A percentile compares a stretch with the other conserved stretches of the same genome.
Evolutionary conservation across 441 rosid genomes (phyloP).

Genomic region (Adansonia madagascariensis): DNA sequence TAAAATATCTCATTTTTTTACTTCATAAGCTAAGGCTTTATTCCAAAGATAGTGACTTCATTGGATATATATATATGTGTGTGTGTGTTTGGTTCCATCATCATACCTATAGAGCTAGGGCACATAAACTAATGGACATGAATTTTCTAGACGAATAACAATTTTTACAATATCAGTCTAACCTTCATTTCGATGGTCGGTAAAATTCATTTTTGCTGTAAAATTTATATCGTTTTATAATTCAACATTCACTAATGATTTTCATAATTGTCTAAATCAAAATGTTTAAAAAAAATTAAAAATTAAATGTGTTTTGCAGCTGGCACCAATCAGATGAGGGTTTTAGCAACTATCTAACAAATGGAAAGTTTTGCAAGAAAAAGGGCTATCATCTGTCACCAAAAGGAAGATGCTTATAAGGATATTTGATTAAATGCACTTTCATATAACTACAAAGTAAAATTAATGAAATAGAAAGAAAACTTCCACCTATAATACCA

Average conservation of each 20-base stretch:
- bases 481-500: neutral
- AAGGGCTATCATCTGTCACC: conserved; percentile 28
- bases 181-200: neutral
- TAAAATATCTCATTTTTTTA: neutral
- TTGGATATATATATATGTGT: neutral
- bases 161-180: neutral
- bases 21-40: conserved; percentile 6
- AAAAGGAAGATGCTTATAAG: conserved; percentile 38
- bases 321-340: conserved; percentile 43
- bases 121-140: conserved; percentile 17
- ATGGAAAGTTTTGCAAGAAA: conserved; percentile 36
- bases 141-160: conserved; percentile 6
- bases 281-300: conserved; percentile 9
- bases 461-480: too few species aligned
- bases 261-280: conserved; percentile 37
- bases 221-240: neutral
- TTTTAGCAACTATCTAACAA: conserved; percentile 36
- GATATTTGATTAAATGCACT: conserved; percentile 38
- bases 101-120: conserved; percentile 33
- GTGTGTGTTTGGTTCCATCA: conserved; percentile 31
- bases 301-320: conserved; percentile 36
- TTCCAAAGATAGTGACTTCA: neutral
- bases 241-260: conserved; percentile 34
- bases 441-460: conserved; percentile 24
- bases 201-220: too few species aligned